phyloP scores from a whole-genome alignment of 192 early-diverging fungal species.

The Coemansia sp. region DNA sequence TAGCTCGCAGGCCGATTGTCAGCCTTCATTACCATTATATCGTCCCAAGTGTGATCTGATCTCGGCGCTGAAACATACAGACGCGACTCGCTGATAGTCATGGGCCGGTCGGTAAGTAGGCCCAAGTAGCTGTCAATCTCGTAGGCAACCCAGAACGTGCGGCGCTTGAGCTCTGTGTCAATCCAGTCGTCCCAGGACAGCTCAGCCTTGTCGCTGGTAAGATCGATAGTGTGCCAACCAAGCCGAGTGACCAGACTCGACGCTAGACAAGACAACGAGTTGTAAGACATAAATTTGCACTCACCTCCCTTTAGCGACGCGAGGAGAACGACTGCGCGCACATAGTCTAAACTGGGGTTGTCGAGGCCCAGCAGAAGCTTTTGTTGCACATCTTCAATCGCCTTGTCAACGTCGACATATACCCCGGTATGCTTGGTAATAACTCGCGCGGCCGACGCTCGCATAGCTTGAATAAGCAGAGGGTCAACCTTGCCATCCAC shows the following conservation, averaged over 20 bases:
- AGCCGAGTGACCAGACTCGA: slow-evolving; percentile 34
- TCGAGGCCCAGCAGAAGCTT: slow-evolving; percentile 31
- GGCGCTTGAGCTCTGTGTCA: slow-evolving; percentile 33
- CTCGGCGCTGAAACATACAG: slow-evolving; percentile 21
- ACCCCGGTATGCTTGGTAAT: slow-evolving; percentile 37
- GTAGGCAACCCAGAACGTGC: slow-evolving; percentile 35
- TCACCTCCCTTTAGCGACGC: slow-evolving; percentile 45
- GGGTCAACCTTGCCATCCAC: slow-evolving; percentile 42
- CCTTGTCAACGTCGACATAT: slow-evolving; percentile 30
- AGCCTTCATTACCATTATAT: slow-evolving; percentile 12
- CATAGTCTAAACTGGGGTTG: slow-evolving; percentile 31
- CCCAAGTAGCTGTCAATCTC: slow-evolving; percentile 37
- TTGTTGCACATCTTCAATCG: slow-evolving; percentile 23
- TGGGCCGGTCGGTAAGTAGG: slow-evolving; percentile 34
- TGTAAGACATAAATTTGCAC: slow-evolving; percentile 45
- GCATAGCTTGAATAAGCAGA: slow-evolving; percentile 42
- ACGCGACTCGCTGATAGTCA: slow-evolving; percentile 24
- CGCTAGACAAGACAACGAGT: slow-evolving; percentile 33
- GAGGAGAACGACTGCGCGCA: slow-evolving; percentile 37
- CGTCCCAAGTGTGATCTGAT: slow-evolving; percentile 34
- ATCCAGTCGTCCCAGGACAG: slow-evolving; percentile 43
- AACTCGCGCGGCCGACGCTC: slow-evolving; percentile 32
- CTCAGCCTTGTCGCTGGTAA: not conserved
- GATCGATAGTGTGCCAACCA: slow-evolving; percentile 43
- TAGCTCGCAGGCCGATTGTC: slow-evolving; percentile 10